Evolutionary conservation across 345 rosid species (phyloP), one percentile per base, ranked within the genome.

Genomic region (Acer yangbiense): DNA sequence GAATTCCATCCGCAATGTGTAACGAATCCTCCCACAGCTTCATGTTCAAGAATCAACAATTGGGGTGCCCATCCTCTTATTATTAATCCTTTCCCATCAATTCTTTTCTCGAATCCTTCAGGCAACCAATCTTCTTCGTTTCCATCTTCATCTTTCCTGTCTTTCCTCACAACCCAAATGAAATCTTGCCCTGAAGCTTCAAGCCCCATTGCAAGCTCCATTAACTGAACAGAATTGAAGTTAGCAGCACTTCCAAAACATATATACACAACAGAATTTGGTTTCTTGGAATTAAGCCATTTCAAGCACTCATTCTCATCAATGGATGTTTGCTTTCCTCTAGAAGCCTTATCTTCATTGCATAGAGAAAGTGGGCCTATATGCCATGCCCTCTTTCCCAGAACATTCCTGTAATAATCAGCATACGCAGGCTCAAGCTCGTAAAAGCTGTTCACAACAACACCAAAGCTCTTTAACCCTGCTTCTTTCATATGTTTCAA

Each of bases 1-100:
- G 88, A 89, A 83, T 91, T 91, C 93, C 90, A 88, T 2, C 91
- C 88, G 0, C 91, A 89, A 3, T 87, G 93, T 0, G 89, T 88
- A 77, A 91, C 77, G 48, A 91, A 91, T 23, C 84, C 91, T 17
- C 89, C 92, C 0, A 84, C 74, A 0, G 89, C 86, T 76, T 73
- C 80, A 70, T 91, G 90, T 7, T 85, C 89, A 21, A 91, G 91
- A 68, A 92, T 88, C 63, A 90, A 13, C n/a, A 90, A 81, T 52
- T 92, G 92, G 0, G 92, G 93, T 0, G 89, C 90, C 92, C 97
- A 92, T 1, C 90, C 94, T 8, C 82, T 75, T 58, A 90, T 85
- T 16, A 91, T 83, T 2, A 90, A 20, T 20, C 96, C 90, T 54
- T 20, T 85, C 4, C 76, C 84, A 61, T 43, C 78, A 14, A 77